Conservation (phyloP, 805 yeast species). For the Wickerhamiella bombiphila region DNA sequence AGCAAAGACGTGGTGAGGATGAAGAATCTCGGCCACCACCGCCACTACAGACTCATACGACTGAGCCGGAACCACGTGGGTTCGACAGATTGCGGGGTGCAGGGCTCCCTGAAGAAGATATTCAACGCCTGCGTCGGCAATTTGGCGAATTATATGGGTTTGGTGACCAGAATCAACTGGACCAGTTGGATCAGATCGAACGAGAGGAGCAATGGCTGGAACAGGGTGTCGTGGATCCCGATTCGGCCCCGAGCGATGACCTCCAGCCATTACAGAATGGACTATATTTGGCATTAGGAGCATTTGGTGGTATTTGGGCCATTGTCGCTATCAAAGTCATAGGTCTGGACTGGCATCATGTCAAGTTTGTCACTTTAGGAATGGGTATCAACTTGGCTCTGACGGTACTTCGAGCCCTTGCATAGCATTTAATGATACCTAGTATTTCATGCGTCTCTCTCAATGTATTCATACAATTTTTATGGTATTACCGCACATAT, state of each 20-base stretch:
- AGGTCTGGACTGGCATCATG: conserved; percentile 43
- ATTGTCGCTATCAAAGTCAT: conserved; percentile 43
- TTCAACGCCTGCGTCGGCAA: conserved; percentile 56
- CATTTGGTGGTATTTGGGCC: conserved; percentile 59
- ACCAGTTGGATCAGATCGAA: conserved; percentile 16
- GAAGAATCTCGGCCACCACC: conserved; percentile 28
- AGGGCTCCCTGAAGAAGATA: conserved; percentile 71
- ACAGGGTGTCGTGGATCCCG: too few relatives aligned
- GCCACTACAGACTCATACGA: conserved; percentile 29
- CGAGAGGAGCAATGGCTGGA: conserved; percentile 81
- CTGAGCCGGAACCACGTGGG: conserved; percentile 61
- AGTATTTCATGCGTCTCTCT: too few relatives aligned
- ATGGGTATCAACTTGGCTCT: conserved; percentile 51
- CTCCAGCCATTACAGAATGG: conserved; percentile 35
- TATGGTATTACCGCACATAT: too few relatives aligned
- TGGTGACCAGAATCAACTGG: background rate
- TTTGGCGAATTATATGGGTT: conserved; percentile 54
- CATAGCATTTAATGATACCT: background rate
- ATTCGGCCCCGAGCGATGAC: conserved; percentile 31
- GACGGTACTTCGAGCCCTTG: conserved; percentile 38
- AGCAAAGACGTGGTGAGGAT: conserved; percentile 44
- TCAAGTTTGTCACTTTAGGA: conserved; percentile 59
- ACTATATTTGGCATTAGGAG: conserved; percentile 58
- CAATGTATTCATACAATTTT: too few relatives aligned
- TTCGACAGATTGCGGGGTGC: conserved; percentile 72